These are phyloP conservation scores for Ophiostoma sp. DNA, from an alignment of 2,329 filamentous ascomycete species.

Conservation along the genomic window DNA sequence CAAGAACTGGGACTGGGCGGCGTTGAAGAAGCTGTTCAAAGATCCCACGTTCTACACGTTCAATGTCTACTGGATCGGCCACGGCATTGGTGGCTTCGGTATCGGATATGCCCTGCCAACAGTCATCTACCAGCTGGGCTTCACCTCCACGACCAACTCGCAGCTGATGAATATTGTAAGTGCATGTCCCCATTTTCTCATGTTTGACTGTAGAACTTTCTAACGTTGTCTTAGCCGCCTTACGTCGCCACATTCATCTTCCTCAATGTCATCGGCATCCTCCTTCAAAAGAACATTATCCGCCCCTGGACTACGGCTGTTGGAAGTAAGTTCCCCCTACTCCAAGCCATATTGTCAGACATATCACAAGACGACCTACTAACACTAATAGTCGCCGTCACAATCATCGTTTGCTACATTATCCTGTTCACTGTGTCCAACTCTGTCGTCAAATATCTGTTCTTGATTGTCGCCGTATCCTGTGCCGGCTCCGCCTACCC, in stretches of 20 bases:
- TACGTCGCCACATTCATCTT: constrained; percentile 43
- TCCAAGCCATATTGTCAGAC: too few species aligned
- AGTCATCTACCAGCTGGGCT: constrained; percentile 46
- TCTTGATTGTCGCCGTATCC: constrained; percentile 39
- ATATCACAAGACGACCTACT: too few species aligned
- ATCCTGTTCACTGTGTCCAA: constrained; percentile 41
- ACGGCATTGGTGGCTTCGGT: constrained; percentile 46
- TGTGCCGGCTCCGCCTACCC: constrained; percentile 45
- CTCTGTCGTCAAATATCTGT: constrained; percentile 40
- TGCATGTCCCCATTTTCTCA: neutral
- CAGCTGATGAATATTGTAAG: constrained; percentile 47
- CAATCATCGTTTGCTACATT: constrained; percentile 43
- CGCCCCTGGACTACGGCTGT: constrained; percentile 42
- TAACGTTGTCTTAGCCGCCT: constrained; percentile 36
- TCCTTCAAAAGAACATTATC: constrained; percentile 41
- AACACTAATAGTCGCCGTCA: constrained; percentile 36
- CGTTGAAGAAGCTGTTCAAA: constrained; percentile 36
- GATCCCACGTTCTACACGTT: constrained; percentile 44
- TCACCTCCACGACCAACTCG: constrained; percentile 43
- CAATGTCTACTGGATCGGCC: constrained; percentile 42
- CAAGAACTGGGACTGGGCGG: constrained; percentile 38
- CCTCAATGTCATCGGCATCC: constrained; percentile 39
- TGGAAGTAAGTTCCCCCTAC: constrained; percentile 37
- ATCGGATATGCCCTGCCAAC: constrained; percentile 44
- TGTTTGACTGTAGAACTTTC: neutral